Evolutionary conservation across 208 protist species (phyloP).

Genomic region (Leishmania major): DNA sequence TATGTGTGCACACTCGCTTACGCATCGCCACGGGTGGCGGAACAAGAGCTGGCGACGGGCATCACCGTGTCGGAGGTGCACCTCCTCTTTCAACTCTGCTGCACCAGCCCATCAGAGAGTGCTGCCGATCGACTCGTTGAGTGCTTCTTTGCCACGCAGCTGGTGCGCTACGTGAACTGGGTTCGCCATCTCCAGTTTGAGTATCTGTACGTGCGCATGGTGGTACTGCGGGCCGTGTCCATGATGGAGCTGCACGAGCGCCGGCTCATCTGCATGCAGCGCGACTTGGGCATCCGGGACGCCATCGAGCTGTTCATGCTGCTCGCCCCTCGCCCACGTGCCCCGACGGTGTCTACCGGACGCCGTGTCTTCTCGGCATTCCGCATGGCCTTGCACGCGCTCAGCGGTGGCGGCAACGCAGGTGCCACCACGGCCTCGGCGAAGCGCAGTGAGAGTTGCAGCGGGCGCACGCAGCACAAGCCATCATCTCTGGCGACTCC

Average conservation of each 20-base stretch:
- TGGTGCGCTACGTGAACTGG: constrained; percentile 34
- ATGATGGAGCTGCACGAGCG: constrained; percentile 57
- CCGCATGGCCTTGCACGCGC: constrained; percentile 27
- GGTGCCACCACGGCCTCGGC: not conserved
- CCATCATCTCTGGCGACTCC: not conserved
- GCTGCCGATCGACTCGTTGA: constrained; percentile 7
- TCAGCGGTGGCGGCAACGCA: constrained; percentile 1
- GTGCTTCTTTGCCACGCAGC: constrained; percentile 31
- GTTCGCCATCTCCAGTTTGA: constrained; percentile 58
- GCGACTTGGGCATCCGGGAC: constrained; percentile 64
- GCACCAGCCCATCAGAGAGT: not conserved
- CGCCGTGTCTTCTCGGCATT: constrained; percentile 20
- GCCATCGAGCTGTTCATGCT: constrained; percentile 71
- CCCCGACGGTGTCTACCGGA: constrained; percentile 14
- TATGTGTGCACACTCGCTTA: not conserved
- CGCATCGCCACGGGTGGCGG: not conserved
- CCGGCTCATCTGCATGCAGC: constrained; percentile 60
- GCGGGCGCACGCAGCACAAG: not conserved
- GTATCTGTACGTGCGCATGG: constrained; percentile 46
- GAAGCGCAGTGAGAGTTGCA: not conserved
- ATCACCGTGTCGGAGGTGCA: constrained; percentile 10
- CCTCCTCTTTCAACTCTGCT: constrained; percentile 20
- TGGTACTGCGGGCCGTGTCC: constrained; percentile 40
- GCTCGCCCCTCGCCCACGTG: constrained; percentile 17
- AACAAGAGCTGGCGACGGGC: not conserved